phyloP scores from a whole-genome alignment of 257 asterid genomes.

The Forsythia viridissima region DNA sequence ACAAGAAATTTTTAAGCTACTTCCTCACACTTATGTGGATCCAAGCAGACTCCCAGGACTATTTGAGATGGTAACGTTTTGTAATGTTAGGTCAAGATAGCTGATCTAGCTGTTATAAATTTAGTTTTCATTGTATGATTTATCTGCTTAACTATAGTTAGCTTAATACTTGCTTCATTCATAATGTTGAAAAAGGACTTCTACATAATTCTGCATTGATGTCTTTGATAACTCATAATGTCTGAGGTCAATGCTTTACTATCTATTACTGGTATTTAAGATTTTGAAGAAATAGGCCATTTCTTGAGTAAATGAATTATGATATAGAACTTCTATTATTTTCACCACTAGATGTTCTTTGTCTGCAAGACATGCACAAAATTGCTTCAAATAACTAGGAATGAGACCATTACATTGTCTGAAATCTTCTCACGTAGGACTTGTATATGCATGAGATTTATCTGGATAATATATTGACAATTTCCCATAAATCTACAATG shows the following conservation, averaged over 20 bases:
- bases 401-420: not conserved
- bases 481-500: not conserved
- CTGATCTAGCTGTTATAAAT: not conserved
- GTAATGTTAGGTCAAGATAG: not conserved
- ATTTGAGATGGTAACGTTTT: conserved; percentile 51
- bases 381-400: not conserved
- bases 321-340: not conserved
- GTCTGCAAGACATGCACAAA: not conserved
- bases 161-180: not conserved
- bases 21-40: conserved; percentile 83
- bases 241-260: not conserved
- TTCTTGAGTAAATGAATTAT: not conserved
- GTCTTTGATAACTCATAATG: not conserved
- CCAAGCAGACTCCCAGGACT: conserved; percentile 74
- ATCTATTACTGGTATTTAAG: not conserved
- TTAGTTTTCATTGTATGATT: not conserved
- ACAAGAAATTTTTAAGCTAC: conserved; percentile 87
- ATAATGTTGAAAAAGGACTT: not conserved
- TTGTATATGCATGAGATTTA: too few relatives aligned
- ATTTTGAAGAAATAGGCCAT: not conserved
- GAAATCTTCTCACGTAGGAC: not conserved
- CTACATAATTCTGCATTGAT: not conserved
- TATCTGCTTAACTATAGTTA: not conserved
- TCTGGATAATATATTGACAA: not conserved
- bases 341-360: not conserved